phyloP scores from a whole-genome alignment of 441 rosid genomes.

The Gossypium lobatum region DNA sequence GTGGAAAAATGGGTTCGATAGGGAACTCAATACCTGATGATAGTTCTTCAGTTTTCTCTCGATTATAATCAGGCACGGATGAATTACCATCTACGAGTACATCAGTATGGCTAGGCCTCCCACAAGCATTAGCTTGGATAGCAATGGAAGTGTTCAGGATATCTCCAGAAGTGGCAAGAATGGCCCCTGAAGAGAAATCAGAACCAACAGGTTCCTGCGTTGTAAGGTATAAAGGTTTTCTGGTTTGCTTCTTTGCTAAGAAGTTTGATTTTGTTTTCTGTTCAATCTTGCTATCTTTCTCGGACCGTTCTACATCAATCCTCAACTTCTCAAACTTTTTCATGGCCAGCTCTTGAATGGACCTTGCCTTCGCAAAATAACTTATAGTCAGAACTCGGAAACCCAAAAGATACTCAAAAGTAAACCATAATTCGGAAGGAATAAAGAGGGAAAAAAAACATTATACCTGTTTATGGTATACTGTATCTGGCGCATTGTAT shows the following conservation, averaged over 20 bases:
- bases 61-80: conserved; percentile 33
- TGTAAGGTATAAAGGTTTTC: conserved; percentile 35
- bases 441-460: conserved; percentile 1
- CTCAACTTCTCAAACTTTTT: conserved; percentile 71
- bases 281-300: conserved; percentile 52
- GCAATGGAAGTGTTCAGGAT: conserved; percentile 35
- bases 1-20: background rate
- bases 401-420: background rate
- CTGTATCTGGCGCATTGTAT: conserved; percentile 72
- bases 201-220: conserved; percentile 41
- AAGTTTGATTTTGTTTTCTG: conserved; percentile 42
- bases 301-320: conserved; percentile 44
- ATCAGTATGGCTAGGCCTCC: conserved; percentile 42
- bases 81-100: conserved; percentile 39
- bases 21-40: conserved; percentile 40
- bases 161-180: conserved; percentile 45
- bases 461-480: conserved; percentile 73
- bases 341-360: conserved; percentile 75
- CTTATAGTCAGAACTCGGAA: background rate
- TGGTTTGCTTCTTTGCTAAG: conserved; percentile 48
- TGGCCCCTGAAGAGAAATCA: conserved; percentile 48
- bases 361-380: conserved; percentile 50
- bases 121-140: conserved; percentile 40
- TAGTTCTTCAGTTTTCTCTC: conserved; percentile 63
- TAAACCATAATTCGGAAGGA: background rate